phyloP scores from a whole-genome alignment of 768 basidiomycete genomes.

The Suillus variegatus region DNA sequence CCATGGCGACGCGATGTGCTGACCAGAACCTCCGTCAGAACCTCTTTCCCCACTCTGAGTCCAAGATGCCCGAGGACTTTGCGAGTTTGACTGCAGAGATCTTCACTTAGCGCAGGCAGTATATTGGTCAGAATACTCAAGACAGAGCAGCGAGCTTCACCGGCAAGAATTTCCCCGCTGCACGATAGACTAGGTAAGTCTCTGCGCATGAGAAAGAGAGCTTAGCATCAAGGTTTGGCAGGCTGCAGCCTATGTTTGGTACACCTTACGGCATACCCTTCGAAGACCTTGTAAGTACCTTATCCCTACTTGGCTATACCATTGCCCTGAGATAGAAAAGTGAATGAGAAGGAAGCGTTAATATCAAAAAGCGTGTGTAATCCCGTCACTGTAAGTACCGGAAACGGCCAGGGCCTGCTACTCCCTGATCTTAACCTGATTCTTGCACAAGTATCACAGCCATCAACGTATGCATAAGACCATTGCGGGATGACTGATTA shows the following conservation, averaged over 20 bases:
- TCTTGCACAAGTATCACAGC: neutral
- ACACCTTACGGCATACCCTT: neutral
- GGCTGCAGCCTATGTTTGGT: neutral
- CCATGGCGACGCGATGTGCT: neutral
- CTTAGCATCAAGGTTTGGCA: neutral
- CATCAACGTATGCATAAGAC: neutral
- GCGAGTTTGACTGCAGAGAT: neutral
- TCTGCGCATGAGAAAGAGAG: neutral
- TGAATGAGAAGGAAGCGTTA: neutral
- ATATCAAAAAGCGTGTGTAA: conserved; percentile 2
- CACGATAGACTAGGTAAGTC: neutral
- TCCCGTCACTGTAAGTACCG: neutral
- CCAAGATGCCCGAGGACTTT: neutral
- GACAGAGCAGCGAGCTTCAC: neutral
- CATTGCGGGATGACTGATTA: neutral
- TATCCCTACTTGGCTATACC: conserved; percentile 2
- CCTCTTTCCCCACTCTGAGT: neutral
- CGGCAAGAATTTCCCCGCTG: neutral
- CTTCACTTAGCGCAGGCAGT: neutral
- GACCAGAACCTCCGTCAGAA: neutral
- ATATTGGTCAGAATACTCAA: neutral
- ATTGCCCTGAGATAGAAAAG: neutral
- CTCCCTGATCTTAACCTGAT: neutral
- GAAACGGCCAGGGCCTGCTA: neutral
- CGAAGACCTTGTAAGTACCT: neutral